phyloP scores from a whole-genome alignment of 805 yeast genomes.

The Candida schatavii region DNA sequence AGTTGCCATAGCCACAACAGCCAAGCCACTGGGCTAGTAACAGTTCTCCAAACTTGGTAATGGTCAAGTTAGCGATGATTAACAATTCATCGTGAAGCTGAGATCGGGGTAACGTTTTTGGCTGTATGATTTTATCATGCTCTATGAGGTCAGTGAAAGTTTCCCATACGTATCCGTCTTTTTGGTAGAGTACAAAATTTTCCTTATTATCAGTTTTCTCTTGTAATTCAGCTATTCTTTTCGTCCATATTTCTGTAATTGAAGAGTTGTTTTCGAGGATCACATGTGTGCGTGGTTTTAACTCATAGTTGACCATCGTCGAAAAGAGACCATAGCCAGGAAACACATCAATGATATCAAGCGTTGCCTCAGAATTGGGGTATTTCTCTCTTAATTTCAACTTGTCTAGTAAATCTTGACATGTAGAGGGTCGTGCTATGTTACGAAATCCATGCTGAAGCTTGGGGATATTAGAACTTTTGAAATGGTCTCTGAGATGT shows the following conservation, averaged over 20 bases:
- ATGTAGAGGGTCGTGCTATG: slow-evolving; percentile 17
- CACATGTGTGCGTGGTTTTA: slow-evolving; percentile 63
- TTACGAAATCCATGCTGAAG: slow-evolving; percentile 26
- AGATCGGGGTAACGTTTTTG: slow-evolving; percentile 25
- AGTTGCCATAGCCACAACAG: slow-evolving; percentile 65
- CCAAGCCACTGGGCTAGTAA: slow-evolving; percentile 71
- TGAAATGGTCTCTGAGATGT: slow-evolving; percentile 20
- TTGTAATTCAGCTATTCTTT: slow-evolving; percentile 21
- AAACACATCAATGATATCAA: slow-evolving; percentile 58
- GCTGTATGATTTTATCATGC: slow-evolving; percentile 39
- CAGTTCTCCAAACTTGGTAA: slow-evolving; percentile 55
- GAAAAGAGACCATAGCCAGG: slow-evolving; percentile 62
- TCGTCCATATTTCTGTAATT: slow-evolving; percentile 25
- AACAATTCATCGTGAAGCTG: slow-evolving; percentile 53
- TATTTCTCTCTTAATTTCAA: slow-evolving; percentile 39
- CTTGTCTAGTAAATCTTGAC: slow-evolving; percentile 44
- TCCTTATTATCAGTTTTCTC: slow-evolving; percentile 23
- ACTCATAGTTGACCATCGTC: slow-evolving; percentile 54
- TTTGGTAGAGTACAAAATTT: slow-evolving; percentile 29
- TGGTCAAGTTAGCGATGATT: slow-evolving; percentile 57
- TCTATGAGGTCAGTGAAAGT: slow-evolving; percentile 52
- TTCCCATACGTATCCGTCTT: slow-evolving; percentile 69
- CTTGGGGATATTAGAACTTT: slow-evolving; percentile 15
- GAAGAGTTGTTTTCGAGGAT: slow-evolving; percentile 52
- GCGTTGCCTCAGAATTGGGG: slow-evolving; percentile 29